Base-by-base conservation (phyloP, 257 asterid species). In the Solanum medicagineum region DNA sequence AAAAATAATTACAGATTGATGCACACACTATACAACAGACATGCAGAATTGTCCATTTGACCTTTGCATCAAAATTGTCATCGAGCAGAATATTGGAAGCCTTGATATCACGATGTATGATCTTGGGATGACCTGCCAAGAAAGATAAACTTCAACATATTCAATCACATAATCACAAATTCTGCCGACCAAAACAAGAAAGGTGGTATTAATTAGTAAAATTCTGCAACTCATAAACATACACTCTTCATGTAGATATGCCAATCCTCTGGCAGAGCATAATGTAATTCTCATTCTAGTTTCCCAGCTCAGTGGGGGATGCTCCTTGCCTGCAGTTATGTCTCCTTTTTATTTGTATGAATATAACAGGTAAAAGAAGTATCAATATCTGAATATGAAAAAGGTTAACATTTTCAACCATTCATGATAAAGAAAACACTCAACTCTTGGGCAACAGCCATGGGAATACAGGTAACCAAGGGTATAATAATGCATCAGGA, bases 51-150 rank as follows among this genome's bases (percentile, higher is more conserved):
- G 32, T 15, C 14, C 55, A 49, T 40, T 60, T 63, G 80, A 92
- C 98, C 96, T 94, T 95, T 53, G 98, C 93, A 87, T 95, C 95
- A 83, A 95, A 95, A 80, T 93, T 89, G 32, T 93, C 88, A 86
- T 92, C 98, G 49, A 94, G 91, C 81, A 94, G 97, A 91, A 95
- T 94, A 91, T 94, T 95, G 77, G 98, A 63, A 49, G 98, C 94
- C 91, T 95, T 95, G 91, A 95, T 93, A 89, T 95, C 98, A 55
- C 99, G 94, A 83, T 95, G 97, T 86, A 94, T 95, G 86, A 95
- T 91, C 91, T 91, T 95, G 86, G 99, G 98, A 66, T 89, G 91
- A 89, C 98, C 98, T 95, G 95, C 87, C 87, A 24, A 75, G 74
- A 62, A 73, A 90, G 62, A 85, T 49, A 24, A 87, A 85, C 66